Conservation (phyloP, 495 filamentous ascomycete species). For the Xylaria acuta region DNA sequence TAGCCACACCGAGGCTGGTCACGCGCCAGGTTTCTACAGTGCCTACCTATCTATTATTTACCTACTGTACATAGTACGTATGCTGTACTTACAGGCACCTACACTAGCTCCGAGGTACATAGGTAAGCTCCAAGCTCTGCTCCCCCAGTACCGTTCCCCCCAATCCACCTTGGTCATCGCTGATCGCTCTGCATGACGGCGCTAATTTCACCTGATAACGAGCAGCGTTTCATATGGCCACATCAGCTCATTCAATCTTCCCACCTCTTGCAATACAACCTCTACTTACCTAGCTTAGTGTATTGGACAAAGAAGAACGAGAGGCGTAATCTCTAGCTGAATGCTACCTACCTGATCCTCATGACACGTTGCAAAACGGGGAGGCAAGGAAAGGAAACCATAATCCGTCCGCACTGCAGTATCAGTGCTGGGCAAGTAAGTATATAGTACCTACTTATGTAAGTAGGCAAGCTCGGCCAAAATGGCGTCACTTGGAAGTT, state of each 20-base stretch:
- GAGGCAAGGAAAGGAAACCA: background rate
- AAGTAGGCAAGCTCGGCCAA: background rate
- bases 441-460: too few relatives aligned
- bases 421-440: too few relatives aligned
- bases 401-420: background rate
- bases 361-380: background rate
- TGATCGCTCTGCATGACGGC: slow-evolving; percentile 16
- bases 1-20: background rate
- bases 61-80: background rate
- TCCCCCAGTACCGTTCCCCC: background rate
- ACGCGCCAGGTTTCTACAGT: background rate
- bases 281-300: background rate
- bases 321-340: background rate
- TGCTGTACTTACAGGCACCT: background rate
- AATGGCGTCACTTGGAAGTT: slow-evolving; percentile 16
- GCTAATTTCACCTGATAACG: slow-evolving; percentile 22
- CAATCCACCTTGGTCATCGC: slow-evolving; percentile 6
- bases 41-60: too few relatives aligned
- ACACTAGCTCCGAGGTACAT: slow-evolving; percentile 4
- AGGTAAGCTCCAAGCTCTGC: background rate
- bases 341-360: background rate
- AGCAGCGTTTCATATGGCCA: slow-evolving; percentile 19
- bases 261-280: background rate
- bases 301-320: background rate
- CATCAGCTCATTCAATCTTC: slow-evolving; percentile 22